phyloP scores from a whole-genome alignment of 2,329 filamentous ascomycete genomes.

The Alternaria rosae region DNA sequence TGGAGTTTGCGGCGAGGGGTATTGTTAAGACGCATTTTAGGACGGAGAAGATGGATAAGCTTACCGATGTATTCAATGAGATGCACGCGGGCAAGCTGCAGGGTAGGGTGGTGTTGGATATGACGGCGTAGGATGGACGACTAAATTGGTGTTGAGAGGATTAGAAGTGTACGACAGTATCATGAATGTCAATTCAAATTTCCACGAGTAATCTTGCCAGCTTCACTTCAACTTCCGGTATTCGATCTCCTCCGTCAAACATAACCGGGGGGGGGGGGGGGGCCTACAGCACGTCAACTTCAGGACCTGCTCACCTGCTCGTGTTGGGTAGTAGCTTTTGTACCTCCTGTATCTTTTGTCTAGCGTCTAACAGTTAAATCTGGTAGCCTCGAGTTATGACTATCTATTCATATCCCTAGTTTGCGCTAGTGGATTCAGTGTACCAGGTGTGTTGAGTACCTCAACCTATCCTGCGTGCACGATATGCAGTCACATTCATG shows the following conservation, averaged over 20 bases:
- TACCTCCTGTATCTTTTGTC: background rate
- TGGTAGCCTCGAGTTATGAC: background rate
- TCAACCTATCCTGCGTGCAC: background rate
- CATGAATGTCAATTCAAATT: background rate
- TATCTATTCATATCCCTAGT: too few relatives aligned
- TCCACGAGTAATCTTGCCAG: too few relatives aligned
- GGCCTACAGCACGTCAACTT: too few relatives aligned
- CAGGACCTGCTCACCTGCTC: background rate
- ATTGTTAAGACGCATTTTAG: constrained; percentile 59
- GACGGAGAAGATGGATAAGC: constrained; percentile 56
- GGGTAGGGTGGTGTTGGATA: constrained; percentile 58
- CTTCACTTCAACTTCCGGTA: too few relatives aligned
- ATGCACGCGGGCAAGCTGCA: constrained; percentile 56
- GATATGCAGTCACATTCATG: background rate
- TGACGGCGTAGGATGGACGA: constrained; percentile 27
- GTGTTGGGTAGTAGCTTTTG: background rate
- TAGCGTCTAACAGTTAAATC: background rate
- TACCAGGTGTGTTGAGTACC: background rate
- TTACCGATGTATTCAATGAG: constrained; percentile 56
- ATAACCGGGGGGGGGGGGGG: too few relatives aligned
- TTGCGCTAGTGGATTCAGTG: background rate
- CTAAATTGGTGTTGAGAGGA: background rate
- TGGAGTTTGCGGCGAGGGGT: constrained; percentile 54
- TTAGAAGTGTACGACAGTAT: background rate
- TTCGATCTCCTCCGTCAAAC: too few relatives aligned